Base-by-base conservation (phyloP, 2,329 filamentous ascomycete genomes). In the Pochonia chlamydosporia region DNA sequence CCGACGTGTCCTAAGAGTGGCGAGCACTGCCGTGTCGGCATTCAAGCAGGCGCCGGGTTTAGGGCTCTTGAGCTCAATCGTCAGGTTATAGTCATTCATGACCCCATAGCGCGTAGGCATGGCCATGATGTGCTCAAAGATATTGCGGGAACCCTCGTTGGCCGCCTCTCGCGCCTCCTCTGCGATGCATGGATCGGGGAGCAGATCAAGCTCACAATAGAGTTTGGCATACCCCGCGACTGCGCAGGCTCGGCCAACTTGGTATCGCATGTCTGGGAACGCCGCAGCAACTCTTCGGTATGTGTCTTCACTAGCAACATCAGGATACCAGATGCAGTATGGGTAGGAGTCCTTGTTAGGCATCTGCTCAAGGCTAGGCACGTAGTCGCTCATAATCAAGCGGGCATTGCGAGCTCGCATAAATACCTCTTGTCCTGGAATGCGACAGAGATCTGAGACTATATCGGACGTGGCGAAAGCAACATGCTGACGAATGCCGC, bases 281-380 rank as follows among this genome's bases (percentile, higher is more conserved):
- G 47, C 49, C 1, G 31, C 13, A 4, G 54, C 61, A n/a, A 73
- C 48, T 2, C 54, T 37, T 2, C 65, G 60, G 21, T 67, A 64
- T 1, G 65, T 71, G 1, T 63, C 59, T 47, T 71, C 64, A 0
- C 46, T 50, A 2, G 69, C 62, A 0, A 63, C 24, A 1, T 68
- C 59, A 0, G 68, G 69, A 50, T 68, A 51, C 67, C 67, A 72
- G 40, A 72, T 68, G 47, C 68, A 72, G 52, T 72, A 72, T 1
- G 66, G 68, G 1, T 56, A 48, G 4, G 59, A 52, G 5, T 54
- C 47, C 13, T 52, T 36, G 3, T 49, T 39, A 0, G 35, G n/a
- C 40, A 50, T 60, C 11, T 58, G 44, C 1, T 42, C 16, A 26
- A 26, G 40, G 5, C 14, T 18, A 16, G 63, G 67, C 9, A 70